Conservation (phyloP, 2,329 filamentous ascomycete species). For the Sporothrix brunneoviolacea region DNA sequence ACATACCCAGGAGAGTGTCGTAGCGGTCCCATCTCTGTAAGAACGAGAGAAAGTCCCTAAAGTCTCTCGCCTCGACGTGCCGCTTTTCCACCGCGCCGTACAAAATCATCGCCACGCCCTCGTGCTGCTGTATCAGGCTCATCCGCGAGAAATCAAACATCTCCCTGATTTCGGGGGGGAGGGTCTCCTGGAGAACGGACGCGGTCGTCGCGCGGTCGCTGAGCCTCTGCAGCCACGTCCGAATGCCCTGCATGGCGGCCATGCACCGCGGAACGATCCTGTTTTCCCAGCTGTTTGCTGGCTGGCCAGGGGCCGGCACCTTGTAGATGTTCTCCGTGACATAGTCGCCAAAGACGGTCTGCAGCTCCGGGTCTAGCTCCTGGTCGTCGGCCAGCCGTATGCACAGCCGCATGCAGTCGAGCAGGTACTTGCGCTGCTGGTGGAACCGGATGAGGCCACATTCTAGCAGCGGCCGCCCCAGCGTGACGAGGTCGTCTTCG, state of each 20-base stretch:
- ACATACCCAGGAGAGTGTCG: slow-evolving; percentile 53
- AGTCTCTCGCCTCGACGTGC: slow-evolving; percentile 64
- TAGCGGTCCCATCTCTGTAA: slow-evolving; percentile 70
- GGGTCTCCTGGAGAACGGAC: slow-evolving; percentile 62
- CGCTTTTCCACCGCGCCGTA: slow-evolving; percentile 71
- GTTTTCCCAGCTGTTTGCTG: slow-evolving; percentile 39
- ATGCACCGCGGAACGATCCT: slow-evolving; percentile 70
- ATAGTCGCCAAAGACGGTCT: slow-evolving; percentile 45
- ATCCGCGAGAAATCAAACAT: slow-evolving; percentile 72
- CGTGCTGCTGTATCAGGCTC: slow-evolving; percentile 83
- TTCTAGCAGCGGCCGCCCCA: slow-evolving; percentile 68
- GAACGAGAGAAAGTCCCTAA: slow-evolving; percentile 61
- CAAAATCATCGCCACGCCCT: slow-evolving; percentile 75
- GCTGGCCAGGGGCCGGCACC: slow-evolving; percentile 36
- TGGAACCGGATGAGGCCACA: slow-evolving; percentile 84
- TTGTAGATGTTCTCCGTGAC: slow-evolving; percentile 53
- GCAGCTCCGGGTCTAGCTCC: slow-evolving; percentile 42
- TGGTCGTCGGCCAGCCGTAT: slow-evolving; percentile 62
- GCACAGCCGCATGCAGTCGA: slow-evolving; percentile 77
- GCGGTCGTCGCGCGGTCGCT: slow-evolving; percentile 70
- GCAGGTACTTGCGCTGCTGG: slow-evolving; percentile 70
- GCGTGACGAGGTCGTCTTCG: slow-evolving; percentile 58
- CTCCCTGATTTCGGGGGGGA: slow-evolving; percentile 59
- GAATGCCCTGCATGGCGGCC: slow-evolving; percentile 67
- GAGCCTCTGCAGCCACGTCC: slow-evolving; percentile 68